Conservation (phyloP, 257 asterid genomes). For the Penstemon newberryi region DNA sequence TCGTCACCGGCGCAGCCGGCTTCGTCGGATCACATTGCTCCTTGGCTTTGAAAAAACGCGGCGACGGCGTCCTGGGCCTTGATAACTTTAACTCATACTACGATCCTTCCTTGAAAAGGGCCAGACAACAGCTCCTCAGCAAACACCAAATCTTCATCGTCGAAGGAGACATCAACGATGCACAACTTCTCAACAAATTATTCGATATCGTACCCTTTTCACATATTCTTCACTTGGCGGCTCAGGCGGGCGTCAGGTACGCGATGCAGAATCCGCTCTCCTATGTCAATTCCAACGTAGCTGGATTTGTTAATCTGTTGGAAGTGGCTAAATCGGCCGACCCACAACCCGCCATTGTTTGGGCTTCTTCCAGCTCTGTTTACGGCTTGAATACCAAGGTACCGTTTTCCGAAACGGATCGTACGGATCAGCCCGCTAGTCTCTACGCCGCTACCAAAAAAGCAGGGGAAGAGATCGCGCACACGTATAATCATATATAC, state of each 20-base stretch:
- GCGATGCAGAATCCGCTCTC: conserved; percentile 93
- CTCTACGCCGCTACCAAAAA: conserved; percentile 93
- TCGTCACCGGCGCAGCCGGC: conserved; percentile 93
- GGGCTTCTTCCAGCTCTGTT: conserved; percentile 93
- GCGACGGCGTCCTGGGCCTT: conserved; percentile 86
- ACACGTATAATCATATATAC: conserved; percentile 80
- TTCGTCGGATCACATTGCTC: conserved; percentile 92
- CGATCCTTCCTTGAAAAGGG: conserved; percentile 70
- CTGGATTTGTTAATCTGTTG: conserved; percentile 79
- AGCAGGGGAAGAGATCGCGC: conserved; percentile 95
- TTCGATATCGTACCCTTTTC: conserved; percentile 83
- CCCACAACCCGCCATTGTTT: conserved; percentile 92
- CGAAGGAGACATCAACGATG: conserved; percentile 76
- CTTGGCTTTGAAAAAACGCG: conserved; percentile 71
- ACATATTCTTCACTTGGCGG: conserved; percentile 83
- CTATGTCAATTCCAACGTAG: conserved; percentile 65
- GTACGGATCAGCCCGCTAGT: conserved; percentile 90
- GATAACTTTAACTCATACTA: conserved; percentile 92
- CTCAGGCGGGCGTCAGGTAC: conserved; percentile 97
- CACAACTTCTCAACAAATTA: conserved; percentile 49
- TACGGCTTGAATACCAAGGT: conserved; percentile 75
- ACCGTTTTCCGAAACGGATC: conserved; percentile 70
- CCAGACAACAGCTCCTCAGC: conserved; percentile 51
- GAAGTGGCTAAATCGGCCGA: conserved; percentile 77
- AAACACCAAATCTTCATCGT: conserved; percentile 59